Evolutionary conservation across 129 eudicot species (phyloP), one percentile per base, ranked within the genome.

Genomic region (Flaveria sonorensis): DNA sequence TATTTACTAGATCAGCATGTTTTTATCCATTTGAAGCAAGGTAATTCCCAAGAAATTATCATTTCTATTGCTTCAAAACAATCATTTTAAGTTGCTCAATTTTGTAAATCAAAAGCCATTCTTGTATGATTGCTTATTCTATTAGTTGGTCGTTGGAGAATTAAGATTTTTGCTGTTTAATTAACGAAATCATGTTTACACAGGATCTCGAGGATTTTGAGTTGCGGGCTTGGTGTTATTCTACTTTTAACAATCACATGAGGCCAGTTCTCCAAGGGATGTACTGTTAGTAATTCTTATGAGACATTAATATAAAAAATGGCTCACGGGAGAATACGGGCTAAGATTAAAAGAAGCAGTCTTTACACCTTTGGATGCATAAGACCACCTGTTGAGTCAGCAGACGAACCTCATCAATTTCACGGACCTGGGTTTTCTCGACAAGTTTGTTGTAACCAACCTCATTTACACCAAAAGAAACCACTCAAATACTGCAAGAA

Each of bases 341-440:
- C 88, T 10, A 92, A 85, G 85, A 36, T 95, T 13, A 85, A 86
- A 3, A 75, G 96, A 84, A 95, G 99, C 83, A 82, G 82, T 83
- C 86, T 95, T 46, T 92, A 95, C 83, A 91, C 99, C 40, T 95
- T 95, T 65, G 87, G 87, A 62, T 95, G 99, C 77, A 30, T 81
- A 48, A 72, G 91, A 65, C 85, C 92, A 0, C 83, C 80, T 0
- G 68, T 74, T 36, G 75, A 74, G 12, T 77, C 83, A 63, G 63
- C 77, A 19, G 97, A 88, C 30, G 88, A 73, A 18, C 92, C 96
- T 6, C 88, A 82, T 52, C 85, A 81, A 26, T 63, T 89, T 72
- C 87, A 79, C 1, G 96, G 97, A 39, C 89, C 96, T 18, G 98
- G 98, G 43, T 94, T 65, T 80, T 89, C 97, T 12, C 79, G 99